Base-by-base conservation (phyloP, 805 yeast genomes). In the Metschnikowia amazonensis region DNA sequence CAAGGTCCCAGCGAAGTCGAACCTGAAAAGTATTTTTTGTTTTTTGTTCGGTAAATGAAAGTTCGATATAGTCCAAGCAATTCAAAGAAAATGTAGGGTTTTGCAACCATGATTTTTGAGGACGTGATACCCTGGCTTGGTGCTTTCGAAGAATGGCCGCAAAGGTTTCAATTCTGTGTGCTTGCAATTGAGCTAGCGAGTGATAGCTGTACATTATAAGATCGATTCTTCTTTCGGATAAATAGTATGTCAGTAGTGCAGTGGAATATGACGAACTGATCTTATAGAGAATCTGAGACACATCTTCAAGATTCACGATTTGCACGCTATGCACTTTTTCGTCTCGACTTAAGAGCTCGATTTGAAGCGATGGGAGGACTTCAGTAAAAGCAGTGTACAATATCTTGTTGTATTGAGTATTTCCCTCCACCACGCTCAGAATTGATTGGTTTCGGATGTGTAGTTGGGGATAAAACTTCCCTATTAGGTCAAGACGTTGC, bases 121-220 rank as follows among this genome's bases (percentile, higher is more conserved):
- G 51, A 23, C 47, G 43, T 35, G 45, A 36, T 4, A 67, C 51
- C 25, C 42, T 45, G 6, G 31, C 31, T 2, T 47, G 24, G 45
- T 57, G 60, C 42, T 49, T 55, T 24, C 49, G 36, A 6, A 66
- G 46, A 9, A 68, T 42, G 28, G 57, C 53, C 36, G 52, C 45
- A 33, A 66, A 34, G 3, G 52, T 43, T 2, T 58, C 48, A 1
- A 63, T 54, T 28, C 71, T 49, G 23, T 47, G 38, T 40, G 59
- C 58, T 16, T 62, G 50, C 14, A 58, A 39, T 4, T 42, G 49
- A 1, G 74, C 57, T n/a, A 70, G 51, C 4, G 68, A 58, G 40
- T 66, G 62, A 37, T 67, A 56, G 7, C 67, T 60, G 48, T 57
- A 64, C 54, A 70, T 53, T 1, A 69, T 43, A 41, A 60, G 51